Base-by-base conservation (phyloP, 2,329 filamentous ascomycete genomes). In the Xylaria sp. region DNA sequence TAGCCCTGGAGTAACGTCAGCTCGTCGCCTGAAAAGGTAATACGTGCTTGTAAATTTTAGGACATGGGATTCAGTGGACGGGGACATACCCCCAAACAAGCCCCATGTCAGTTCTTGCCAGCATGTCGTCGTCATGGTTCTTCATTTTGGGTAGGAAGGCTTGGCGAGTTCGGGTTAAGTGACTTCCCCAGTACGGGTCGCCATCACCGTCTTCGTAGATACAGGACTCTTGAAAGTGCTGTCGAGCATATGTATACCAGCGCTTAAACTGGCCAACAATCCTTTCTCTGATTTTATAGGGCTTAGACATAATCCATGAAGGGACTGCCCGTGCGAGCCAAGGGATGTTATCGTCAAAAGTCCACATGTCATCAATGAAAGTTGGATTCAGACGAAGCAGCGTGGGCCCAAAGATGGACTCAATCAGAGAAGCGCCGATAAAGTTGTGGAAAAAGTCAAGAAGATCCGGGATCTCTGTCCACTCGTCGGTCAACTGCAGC, bases 111-210 rank as follows among this genome's bases (percentile, higher is more conserved):
- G 13, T 11, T 8, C 51, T 23, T 19, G 61, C 41, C 9, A 64
- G 31, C 4, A 54, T 21, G 2, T 56, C 58, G 21, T 64, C 51
- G 40, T 66, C 63, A 13, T 56, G 51, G 6, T n/a, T 56, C 58
- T 19, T 64, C 51, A 35, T 66, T 61, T 15, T 56, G 51, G 6
- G 17, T 35, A 53, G 29, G 5, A 29, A 3, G 10, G 40, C 19
- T n/a, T 63, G 56, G 2, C 53, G 55, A 1, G 58, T 6, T 17
- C 62, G 44, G 29, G 64, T 57, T n/a, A 46, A 33, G 1, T 40
- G 27, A 2, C 59, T 65, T 8, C 66, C 66, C 64, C 64, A 68
- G 19, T 47, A 59, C 2, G 64, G 62, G 33, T 64, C 66, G 8
- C 56, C 54, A 38, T 66, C 65, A 7, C 43, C 51, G 15, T 60